Conservation (phyloP, 2,329 filamentous ascomycete species). For the Colletotrichum sp. region DNA sequence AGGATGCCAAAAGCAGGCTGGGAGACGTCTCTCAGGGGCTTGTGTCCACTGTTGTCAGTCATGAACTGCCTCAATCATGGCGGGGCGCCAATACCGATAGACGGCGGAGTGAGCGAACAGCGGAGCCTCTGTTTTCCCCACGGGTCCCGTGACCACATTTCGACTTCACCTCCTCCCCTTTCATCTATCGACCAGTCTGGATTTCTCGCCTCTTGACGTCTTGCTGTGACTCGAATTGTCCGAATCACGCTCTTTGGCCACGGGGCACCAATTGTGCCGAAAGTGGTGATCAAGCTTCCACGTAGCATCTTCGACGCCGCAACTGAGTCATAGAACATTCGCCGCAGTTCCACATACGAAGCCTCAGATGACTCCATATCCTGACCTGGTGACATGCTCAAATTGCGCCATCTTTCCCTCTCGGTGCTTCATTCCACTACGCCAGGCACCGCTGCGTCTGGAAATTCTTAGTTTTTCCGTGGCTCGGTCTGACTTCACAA, state of each 20-base stretch:
- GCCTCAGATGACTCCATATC: neutral
- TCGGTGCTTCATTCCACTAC: neutral
- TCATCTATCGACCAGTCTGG: neutral
- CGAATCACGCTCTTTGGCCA: neutral
- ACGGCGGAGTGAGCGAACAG: neutral
- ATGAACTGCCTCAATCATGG: neutral
- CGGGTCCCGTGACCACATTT: neutral
- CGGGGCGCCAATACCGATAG: neutral
- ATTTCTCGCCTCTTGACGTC: neutral
- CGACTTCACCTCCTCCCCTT: neutral
- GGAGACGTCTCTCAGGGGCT: neutral
- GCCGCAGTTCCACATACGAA: neutral
- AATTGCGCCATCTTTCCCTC: neutral
- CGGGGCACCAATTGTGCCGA: neutral
- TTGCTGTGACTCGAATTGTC: neutral
- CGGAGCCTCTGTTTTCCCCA: constrained; percentile 3
- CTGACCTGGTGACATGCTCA: neutral
- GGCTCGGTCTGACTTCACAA: neutral
- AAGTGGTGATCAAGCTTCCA: neutral
- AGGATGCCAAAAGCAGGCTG: neutral
- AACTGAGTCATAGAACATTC: constrained; percentile 1
- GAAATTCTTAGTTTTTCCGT: neutral
- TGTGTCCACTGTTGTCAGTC: neutral
- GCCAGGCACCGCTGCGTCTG: neutral
- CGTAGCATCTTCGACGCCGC: neutral